Evolutionary conservation across 2,329 filamentous ascomycete genomes (phyloP), one percentile per base, ranked within the genome.

Genomic region (Diaporthe citri): DNA sequence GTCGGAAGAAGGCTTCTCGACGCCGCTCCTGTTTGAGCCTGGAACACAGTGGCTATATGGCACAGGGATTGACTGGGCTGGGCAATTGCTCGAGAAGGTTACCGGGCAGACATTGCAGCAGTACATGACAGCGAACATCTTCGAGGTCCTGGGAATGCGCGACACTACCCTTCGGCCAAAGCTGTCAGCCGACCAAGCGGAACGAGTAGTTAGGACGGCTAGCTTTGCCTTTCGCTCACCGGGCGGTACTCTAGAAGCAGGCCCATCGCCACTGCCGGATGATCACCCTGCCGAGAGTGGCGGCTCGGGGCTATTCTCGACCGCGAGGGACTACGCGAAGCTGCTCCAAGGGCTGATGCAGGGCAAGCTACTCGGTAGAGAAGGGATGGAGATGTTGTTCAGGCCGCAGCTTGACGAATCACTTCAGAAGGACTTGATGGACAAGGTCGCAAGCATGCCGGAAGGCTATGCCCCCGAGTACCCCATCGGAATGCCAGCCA

Each of bases 11-110:
- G 76, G 78, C 4, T 79, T 79, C 46, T 72, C 66, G 6, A 78
- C 77, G 48, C 82, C 82, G 0, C 70, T 83, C 4, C 51, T 82
- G 4, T 81, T 81, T 62, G 78, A 82, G 41, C 82, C 82, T 0
- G 82, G 81, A 1, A 59, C 75, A 15, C 76, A 77, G 6, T 84
- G 81, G 81, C 70, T 60, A 0, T 83, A 83, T 55, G 80, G 82
- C n/a, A 77, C 75, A 34, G 78, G 78, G 0, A 28, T 82, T 9
- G 79, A 83, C 75, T 83, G 82, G 81, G 80, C 78, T 0, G 81
- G 81, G 0, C 39, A 69, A 22, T 25, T 81, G 2, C 64, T 83
- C 7, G 80, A 81, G 73, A 64, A 59, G 3, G 41, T 81, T 2
- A 77, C 76, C 1, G 79, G 80, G 2, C 10, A 34, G 10, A 73